Conservation (phyloP, 73 alveolate species). For the Paramecium primaurelia region DNA sequence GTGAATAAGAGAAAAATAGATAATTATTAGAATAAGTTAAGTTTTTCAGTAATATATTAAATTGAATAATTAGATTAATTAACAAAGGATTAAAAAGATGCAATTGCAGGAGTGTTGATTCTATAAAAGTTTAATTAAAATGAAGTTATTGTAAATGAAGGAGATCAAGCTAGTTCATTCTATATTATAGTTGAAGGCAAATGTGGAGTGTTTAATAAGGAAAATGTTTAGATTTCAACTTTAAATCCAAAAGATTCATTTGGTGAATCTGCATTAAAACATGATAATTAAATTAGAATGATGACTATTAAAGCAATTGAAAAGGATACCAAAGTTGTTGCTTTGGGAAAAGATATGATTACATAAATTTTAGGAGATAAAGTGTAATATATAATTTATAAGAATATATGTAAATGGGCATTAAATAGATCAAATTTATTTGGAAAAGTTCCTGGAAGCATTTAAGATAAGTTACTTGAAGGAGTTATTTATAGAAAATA, state of each 20-base stretch:
- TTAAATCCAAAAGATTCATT: conserved; percentile 30
- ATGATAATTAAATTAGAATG: conserved; percentile 43
- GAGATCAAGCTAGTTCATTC: conserved; percentile 46
- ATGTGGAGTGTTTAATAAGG: conserved; percentile 35
- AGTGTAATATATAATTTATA: conserved; percentile 61
- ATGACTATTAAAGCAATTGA: conserved; percentile 58
- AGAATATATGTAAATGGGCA: conserved; percentile 67
- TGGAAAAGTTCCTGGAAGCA: not conserved
- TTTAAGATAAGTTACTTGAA: conserved; percentile 54
- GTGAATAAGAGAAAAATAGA: conserved; percentile 51
- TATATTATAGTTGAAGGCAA: conserved; percentile 27
- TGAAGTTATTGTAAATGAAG: conserved; percentile 38
- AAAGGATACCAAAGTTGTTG: conserved; percentile 57
- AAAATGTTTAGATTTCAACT: not conserved
- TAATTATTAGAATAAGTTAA: conserved; percentile 57
- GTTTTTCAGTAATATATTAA: conserved; percentile 28
- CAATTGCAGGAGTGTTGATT: conserved; percentile 10
- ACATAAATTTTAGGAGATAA: conserved; percentile 57
- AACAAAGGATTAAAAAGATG: conserved; percentile 27
- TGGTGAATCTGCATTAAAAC: conserved; percentile 41
- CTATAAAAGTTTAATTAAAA: not conserved
- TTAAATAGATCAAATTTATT: conserved; percentile 54
- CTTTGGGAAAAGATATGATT: conserved; percentile 62
- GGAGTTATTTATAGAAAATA: conserved; percentile 45
- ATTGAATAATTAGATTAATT: not conserved